Conservation (phyloP, 805 yeast genomes). For the Cyberlindnera maritima region DNA sequence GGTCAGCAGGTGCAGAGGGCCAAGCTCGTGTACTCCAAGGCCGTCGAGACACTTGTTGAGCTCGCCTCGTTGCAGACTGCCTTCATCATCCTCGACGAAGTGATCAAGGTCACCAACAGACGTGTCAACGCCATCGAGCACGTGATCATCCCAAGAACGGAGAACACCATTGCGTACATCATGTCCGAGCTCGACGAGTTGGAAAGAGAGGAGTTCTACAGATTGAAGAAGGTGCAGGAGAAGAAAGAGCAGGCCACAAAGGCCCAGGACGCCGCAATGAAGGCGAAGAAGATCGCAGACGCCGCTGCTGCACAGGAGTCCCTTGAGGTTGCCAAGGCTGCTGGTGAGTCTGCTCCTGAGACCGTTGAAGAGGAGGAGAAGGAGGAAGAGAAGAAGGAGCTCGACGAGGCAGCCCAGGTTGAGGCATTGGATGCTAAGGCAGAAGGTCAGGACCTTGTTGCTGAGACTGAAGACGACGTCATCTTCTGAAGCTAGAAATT, state of each 20-base stretch:
- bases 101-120: conserved; percentile 94
- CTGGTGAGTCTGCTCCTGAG: conserved; percentile 1
- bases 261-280: conserved; percentile 30
- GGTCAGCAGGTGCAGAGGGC: conserved; percentile 98
- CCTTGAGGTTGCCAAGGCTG: conserved; percentile 7
- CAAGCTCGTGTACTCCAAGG: conserved; percentile 86
- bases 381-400: conserved; percentile 17
- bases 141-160: conserved; percentile 96
- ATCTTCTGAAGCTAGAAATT: conserved; percentile 32
- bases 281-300: conserved; percentile 28
- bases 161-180: conserved; percentile 88
- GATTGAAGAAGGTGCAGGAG: conserved; percentile 79
- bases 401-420: conserved; percentile 20
- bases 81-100: conserved; percentile 93
- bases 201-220: conserved; percentile 96
- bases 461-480: conserved; percentile 44
- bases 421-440: conserved; percentile 17
- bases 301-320: conserved; percentile 22
- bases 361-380: conserved; percentile 7
- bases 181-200: conserved; percentile 95
- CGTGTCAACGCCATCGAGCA: conserved; percentile 99
- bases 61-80: conserved; percentile 96
- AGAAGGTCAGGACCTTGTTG: conserved; percentile 30
- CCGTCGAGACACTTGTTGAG: conserved; percentile 96
- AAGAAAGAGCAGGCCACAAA: conserved; percentile 29